These are phyloP conservation scores for Eremomyces bilateralis DNA, from an alignment of 495 filamentous ascomycete species.

Conservation along the genomic window DNA sequence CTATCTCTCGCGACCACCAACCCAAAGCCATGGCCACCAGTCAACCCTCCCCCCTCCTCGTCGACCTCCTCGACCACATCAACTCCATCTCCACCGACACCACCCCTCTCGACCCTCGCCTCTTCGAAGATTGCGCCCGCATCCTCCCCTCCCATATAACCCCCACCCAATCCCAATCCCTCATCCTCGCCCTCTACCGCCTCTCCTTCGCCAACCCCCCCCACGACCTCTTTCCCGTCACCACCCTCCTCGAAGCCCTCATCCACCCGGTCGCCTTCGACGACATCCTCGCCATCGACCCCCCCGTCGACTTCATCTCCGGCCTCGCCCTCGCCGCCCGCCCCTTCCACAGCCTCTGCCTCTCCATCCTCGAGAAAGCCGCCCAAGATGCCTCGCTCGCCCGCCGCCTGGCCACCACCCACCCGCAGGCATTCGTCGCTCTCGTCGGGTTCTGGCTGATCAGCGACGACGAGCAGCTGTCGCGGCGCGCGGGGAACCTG, in stretches of 20 bases:
- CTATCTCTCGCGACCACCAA: too few species aligned
- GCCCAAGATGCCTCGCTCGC: slow-evolving; percentile 21
- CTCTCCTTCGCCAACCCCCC: too few species aligned
- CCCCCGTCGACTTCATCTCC: slow-evolving; percentile 13
- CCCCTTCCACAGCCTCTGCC: slow-evolving; percentile 46
- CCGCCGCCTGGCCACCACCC: slow-evolving; percentile 39
- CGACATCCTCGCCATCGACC: background rate
- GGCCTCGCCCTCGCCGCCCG: slow-evolving; percentile 31
- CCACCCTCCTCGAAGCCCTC: background rate
- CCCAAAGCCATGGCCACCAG: too few species aligned
- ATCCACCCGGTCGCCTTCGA: background rate
- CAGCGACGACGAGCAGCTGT: slow-evolving; percentile 47
- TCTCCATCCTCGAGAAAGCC: slow-evolving; percentile 55
- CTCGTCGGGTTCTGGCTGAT: slow-evolving; percentile 54
- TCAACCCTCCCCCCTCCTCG: too few species aligned
- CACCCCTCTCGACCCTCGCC: too few species aligned
- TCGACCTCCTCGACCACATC: too few species aligned
- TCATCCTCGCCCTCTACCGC: too few species aligned
- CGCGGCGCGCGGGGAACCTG: slow-evolving; percentile 39
- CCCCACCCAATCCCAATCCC: too few species aligned
- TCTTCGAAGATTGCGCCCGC: too few species aligned
- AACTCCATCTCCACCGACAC: too few species aligned
- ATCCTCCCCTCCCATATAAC: too few species aligned
- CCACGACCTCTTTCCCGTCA: background rate
- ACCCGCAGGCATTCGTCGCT: slow-evolving; percentile 34